These are phyloP conservation scores for Alternaria alternata DNA, from an alignment of 2,329 filamentous ascomycete genomes.

Conservation along the genomic window DNA sequence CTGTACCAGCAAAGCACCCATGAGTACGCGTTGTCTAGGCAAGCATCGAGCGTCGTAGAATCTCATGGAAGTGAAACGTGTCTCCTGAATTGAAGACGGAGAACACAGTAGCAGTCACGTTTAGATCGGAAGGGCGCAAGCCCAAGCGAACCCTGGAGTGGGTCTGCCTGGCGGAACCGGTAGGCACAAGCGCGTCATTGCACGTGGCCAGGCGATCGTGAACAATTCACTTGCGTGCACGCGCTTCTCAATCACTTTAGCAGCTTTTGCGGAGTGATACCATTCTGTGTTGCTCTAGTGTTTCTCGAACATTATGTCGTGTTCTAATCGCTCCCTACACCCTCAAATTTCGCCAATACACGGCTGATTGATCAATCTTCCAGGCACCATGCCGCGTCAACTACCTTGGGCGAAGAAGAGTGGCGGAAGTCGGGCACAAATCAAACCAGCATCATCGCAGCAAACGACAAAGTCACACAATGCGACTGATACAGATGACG, in stretches of 20 bases:
- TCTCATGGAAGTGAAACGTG: constrained; percentile 43
- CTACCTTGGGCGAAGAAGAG: constrained; percentile 60
- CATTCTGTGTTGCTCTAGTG: background rate
- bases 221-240: constrained; percentile 27
- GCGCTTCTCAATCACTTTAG: constrained; percentile 15
- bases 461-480: constrained; percentile 19
- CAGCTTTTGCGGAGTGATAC: constrained; percentile 6
- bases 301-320: constrained; percentile 2
- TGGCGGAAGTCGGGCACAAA: constrained; percentile 27
- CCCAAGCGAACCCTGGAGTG: constrained; percentile 18
- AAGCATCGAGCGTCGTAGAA: constrained; percentile 44
- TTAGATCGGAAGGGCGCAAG: constrained; percentile 37
- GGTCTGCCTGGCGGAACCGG: constrained; percentile 21
- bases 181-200: constrained; percentile 10
- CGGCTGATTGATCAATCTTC: constrained; percentile 5
- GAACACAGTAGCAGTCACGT: constrained; percentile 22
- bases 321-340: background rate
- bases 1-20: constrained; percentile 31
- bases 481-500: constrained; percentile 34
- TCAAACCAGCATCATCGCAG: constrained; percentile 19
- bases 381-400: constrained; percentile 59
- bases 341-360: background rate
- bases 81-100: constrained; percentile 27
- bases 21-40: constrained; percentile 29
- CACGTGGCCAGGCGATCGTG: constrained; percentile 33